Evolutionary conservation across 2,329 filamentous ascomycete species (phyloP), one percentile per base, ranked within the genome.

Genomic region (Colletotrichum graminicola): DNA sequence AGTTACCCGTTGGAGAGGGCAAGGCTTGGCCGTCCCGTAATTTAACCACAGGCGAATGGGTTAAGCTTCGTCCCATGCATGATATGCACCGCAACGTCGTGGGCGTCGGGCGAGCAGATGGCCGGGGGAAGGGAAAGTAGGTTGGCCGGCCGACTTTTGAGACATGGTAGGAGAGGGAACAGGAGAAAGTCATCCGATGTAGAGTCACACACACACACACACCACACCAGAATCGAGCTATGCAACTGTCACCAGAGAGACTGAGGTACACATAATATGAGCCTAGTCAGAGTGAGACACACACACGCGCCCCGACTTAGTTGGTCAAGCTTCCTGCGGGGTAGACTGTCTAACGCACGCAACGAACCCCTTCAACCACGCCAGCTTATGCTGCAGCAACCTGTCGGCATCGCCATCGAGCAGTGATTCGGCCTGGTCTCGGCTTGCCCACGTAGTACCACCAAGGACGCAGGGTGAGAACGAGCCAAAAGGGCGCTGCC

Each of bases 371-470:
- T 26, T 45, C 23, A 12, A 36, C 32, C 4, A 49, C 49, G 43
- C 52, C 66, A 65, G 66, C 66, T 68, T 65, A 65, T 36, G 61
- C 54, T 59, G 49, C 61, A 55, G 23, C 10, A 56, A 41, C 47
- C 62, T 55, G 55, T 62, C 43, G 23, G 45, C 51, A n/a, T 66
- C 55, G 56, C 62, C 51, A 34, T 23, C 23, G 54, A 43, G n/a
- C 26, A 41, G 54, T 62, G 47, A 45, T 55, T 39, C 49, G 29
- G 39, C 56, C 43, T 56, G 29, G 55, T 43, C 32, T 70, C 16
- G 49, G 34, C 12, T 62, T 34, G 63, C 56, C 39, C 55, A 56
- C 63, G 59, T 49, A 63, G 57, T 65, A 36, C 57, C 26, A 52
- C 49, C 52, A 23, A 18, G 5, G 21, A 32, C 10, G 18, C 54